A percentile compares a stretch with the other conserved stretches of the same genome.
phyloP scores from a whole-genome alignment of 306 rosid species.

The Oemleria cerasiformis region DNA sequence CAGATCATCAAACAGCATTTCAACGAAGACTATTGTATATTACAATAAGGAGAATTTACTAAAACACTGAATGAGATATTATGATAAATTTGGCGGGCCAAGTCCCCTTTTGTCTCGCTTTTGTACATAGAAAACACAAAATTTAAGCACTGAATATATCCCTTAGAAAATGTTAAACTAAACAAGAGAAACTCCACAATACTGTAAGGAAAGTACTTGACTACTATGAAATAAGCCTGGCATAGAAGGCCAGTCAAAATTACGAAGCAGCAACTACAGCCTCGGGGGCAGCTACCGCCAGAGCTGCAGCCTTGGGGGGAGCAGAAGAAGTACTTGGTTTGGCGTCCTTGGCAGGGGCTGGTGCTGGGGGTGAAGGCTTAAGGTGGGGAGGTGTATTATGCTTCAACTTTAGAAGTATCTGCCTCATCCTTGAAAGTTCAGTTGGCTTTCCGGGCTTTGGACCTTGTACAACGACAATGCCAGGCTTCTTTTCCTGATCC shows the following conservation, averaged over 20 bases:
- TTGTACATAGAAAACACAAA: slow-evolving; percentile 12
- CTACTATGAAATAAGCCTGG: not conserved
- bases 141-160: not conserved
- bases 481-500: slow-evolving; percentile 36
- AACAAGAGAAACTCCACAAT: slow-evolving; percentile 2
- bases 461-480: slow-evolving; percentile 31
- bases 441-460: slow-evolving; percentile 52
- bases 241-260: not conserved
- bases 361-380: slow-evolving; percentile 26
- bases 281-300: slow-evolving; percentile 6
- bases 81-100: not conserved
- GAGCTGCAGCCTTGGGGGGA: slow-evolving; percentile 5
- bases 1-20: too few species aligned
- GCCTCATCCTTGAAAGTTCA: slow-evolving; percentile 49
- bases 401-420: slow-evolving; percentile 39
- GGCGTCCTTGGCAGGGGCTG: slow-evolving; percentile 12
- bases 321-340: slow-evolving; percentile 10
- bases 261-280: slow-evolving; percentile 29
- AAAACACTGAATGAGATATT: not conserved
- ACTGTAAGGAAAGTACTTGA: slow-evolving; percentile 5
- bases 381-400: slow-evolving; percentile 41
- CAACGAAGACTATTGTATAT: too few species aligned
- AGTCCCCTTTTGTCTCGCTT: not conserved
- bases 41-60: too few species aligned
- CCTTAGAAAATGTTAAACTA: not conserved